Conservation (phyloP, 768 basidiomycete species). For the Plicaturopsis crispa region DNA sequence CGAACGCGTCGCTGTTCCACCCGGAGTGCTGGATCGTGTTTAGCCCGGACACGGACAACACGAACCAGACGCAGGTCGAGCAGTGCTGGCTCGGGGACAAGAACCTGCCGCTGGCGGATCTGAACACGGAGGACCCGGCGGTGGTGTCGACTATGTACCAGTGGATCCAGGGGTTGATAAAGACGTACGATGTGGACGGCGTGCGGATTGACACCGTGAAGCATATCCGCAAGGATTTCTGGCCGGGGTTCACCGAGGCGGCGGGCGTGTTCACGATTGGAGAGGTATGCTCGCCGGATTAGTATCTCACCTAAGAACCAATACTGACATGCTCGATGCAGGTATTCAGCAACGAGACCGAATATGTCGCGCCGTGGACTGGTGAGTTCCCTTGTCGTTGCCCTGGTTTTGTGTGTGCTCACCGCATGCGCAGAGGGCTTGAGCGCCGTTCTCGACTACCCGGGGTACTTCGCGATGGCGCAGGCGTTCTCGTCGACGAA, state of each 20-base stretch:
- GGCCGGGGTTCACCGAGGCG: slow-evolving; percentile 65
- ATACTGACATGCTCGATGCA: too few relatives aligned
- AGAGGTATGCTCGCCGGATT: too few relatives aligned
- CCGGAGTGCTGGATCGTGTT: slow-evolving; percentile 72
- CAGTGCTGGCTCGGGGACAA: slow-evolving; percentile 80
- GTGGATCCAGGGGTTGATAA: slow-evolving; percentile 65
- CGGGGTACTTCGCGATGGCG: slow-evolving; percentile 56
- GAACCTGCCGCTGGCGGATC: slow-evolving; percentile 66
- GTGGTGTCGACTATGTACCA: slow-evolving; percentile 56
- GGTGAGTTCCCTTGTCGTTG: too few relatives aligned
- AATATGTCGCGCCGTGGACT: too few relatives aligned
- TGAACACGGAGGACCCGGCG: slow-evolving; percentile 64
- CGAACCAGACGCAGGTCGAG: slow-evolving; percentile 63
- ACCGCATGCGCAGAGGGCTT: too few relatives aligned
- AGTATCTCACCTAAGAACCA: too few relatives aligned
- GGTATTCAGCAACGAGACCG: too few relatives aligned
- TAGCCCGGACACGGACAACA: too few relatives aligned
- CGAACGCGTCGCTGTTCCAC: slow-evolving; percentile 66
- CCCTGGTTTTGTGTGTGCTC: too few relatives aligned
- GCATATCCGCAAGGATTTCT: slow-evolving; percentile 70
- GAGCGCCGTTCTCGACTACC: slow-evolving; percentile 68
- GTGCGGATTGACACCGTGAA: slow-evolving; percentile 73
- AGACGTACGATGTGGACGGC: slow-evolving; percentile 75
- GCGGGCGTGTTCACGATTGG: slow-evolving; percentile 85
- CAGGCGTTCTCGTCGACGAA: too few relatives aligned